Evolutionary conservation across 2,329 filamentous ascomycete genomes (phyloP), one percentile per base, ranked within the genome.

Genomic region (Fusarium succisae): DNA sequence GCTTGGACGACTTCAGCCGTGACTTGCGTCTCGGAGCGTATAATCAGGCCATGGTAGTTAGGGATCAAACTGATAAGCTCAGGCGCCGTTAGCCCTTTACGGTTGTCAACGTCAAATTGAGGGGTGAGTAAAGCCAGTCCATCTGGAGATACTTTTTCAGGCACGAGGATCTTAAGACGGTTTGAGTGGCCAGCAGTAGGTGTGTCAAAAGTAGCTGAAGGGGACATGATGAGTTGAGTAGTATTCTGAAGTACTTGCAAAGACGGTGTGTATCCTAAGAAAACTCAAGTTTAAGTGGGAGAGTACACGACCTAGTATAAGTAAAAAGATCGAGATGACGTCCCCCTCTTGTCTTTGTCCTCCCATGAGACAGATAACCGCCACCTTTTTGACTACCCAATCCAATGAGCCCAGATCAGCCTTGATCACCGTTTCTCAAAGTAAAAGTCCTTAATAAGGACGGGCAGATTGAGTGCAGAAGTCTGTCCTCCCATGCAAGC

Each of bases 21-120:
- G 68, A 96, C 93, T 79, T 95, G 93, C 4, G 93, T 96, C 82
- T 95, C 93, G 43, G 93, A 95, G 6, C 93, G 91, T 45, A 96
- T 91, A 69, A 96, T 93, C 58, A 96, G 87, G 26, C 92, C 94
- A 54, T 95, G 90, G 81, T 95, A 95, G 28, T 87, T 84, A 1
- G 90, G 88, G 65, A 96, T 94, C 66, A 92, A 87, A n/a, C 84
- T 75, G 47, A 91, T 82, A 26, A 96, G 86, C 73, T 94, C 89
- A 4, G 90, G 86, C 0, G 91, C 82, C 7, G 87, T 87, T 22
- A 95, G 83, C 3, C 88, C 89, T 56, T 89, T 88, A 59, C 88
- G 89, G 72, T 91, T 90, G 79, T 96, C 90, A 39, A 96, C 92
- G 28, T 94, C 89, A 77, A 93, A 91, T 43, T 89, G 87, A 26